Evolutionary conservation across 345 rosid species (phyloP), one percentile per base, ranked within the genome.

Genomic region (Eucalyptus curtisii): DNA sequence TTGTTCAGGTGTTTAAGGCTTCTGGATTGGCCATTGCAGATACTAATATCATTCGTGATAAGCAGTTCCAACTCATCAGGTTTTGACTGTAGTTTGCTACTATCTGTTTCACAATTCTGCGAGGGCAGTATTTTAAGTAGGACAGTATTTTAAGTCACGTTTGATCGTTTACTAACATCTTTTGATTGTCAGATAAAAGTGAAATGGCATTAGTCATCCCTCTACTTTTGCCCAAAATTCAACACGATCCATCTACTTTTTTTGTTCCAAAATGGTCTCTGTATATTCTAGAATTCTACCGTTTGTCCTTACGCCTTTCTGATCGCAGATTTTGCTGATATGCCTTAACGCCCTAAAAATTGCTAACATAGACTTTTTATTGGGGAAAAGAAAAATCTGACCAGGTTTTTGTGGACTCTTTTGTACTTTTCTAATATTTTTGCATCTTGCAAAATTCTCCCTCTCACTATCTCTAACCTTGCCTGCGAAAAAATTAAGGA

Each of bases 61-160:
- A 97, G 92, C 99, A 96, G 88, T 97, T 97, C 89, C 99, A 96
- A 90, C 97, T 96, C 88, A 97, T 96, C 94, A 96, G 99, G 99
- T 96, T 91, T 90, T 61, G 52, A 89, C 90, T 49, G 53, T 81
- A 45, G 45, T 81, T 89, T 86, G 10, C 48, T 49, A 88, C 50
- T 45, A 33, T 61, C 64, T 84, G 25, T 53, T 24, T 48, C 45
- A 25, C 11, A 61, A 47, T 66, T 86, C 53, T n/a, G 86, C 33
- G 12, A 33, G 81, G 76, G 45, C 44, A 33, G 81, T 33, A 71
- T 71, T 71, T 71, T 71, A 71, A n/a, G 76, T 64, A n/a, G 76
- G 66, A 33, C 19, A n/a, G 76, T 30, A n/a, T n/a, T 61, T n/a
- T 64, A 64, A 33, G 81, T 71, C 45, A 19, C 4, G 8, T 71